Base-by-base conservation (phyloP, 2,329 filamentous ascomycete species). In the Trichoderma atroviride region DNA sequence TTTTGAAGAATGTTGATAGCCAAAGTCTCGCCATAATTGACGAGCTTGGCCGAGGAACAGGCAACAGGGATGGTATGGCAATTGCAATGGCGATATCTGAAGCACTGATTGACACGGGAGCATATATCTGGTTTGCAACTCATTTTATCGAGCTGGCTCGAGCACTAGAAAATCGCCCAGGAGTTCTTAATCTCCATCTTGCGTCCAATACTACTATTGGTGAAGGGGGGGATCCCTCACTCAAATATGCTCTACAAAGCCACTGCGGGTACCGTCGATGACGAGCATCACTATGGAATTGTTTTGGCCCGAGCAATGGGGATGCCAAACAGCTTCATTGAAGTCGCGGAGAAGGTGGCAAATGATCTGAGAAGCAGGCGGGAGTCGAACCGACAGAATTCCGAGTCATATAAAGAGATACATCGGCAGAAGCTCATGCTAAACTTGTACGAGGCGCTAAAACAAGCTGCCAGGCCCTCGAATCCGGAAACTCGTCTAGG, bases 221-320 rank as follows among this genome's bases (percentile, higher is more conserved):
- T 0, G 80, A 86, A 2, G 82, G 85, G 2, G 2, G 84, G 88
- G 0, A 72, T 81, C 3, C 82, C 83, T 1, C 88, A 86, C 43
- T 92, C 97, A 81, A 92, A 86, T 0, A 97, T 98, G 94, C 83
- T 96, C 0, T 98, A 98, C 80, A 94, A 90, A 72, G 86, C 97
- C 47, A 84, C 87, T 0, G 86, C 91, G 16, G 95, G 96, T 0
- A 87, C 87, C 0, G 87, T 92, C 0, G 81, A 88, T 68, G 89
- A 93, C 67, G 83, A 88, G 57, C 73, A 78, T 4, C 89, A 93
- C 73, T 99, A 99, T 75, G 96, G 96, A 0, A 86, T 97, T n/a
- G 85, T 89, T 0, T 85, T 97, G 4, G 94, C 95, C 0, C 88
- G 88, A 37, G 86, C 93, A 0, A 84, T 96, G 29, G 89, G 91